These are phyloP conservation scores for Wickerhamomyces sydowiorum DNA, from an alignment of 805 yeast species.

Conservation along the genomic window DNA sequence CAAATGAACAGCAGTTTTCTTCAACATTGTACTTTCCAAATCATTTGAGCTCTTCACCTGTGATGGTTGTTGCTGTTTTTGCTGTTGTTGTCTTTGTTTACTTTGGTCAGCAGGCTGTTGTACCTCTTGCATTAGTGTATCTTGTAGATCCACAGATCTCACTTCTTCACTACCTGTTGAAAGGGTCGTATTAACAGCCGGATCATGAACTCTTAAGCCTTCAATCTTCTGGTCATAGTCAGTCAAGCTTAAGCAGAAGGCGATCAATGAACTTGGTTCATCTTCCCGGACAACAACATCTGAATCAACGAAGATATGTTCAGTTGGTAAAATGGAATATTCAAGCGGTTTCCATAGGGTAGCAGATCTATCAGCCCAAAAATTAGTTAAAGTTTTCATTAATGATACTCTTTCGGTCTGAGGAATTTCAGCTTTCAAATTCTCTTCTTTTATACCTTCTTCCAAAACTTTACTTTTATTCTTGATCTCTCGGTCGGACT, in stretches of 20 bases:
- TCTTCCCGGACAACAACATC: constrained; percentile 92
- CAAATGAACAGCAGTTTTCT: constrained; percentile 82
- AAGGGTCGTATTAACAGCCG: too few relatives aligned
- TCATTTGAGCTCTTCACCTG: constrained; percentile 3
- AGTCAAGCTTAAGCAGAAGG: constrained; percentile 81
- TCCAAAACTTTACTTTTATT: constrained; percentile 8
- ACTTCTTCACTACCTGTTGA: neutral
- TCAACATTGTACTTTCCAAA: constrained; percentile 68
- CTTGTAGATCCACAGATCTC: too few relatives aligned
- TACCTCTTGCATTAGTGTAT: too few relatives aligned
- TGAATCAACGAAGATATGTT: constrained; percentile 90
- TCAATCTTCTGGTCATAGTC: constrained; percentile 70
- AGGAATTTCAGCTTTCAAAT: constrained; percentile 18
- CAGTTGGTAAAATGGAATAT: constrained; percentile 72
- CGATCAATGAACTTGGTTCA: constrained; percentile 92
- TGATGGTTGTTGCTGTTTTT: too few relatives aligned
- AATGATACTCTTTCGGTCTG: constrained; percentile 70
- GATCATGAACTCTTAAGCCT: constrained; percentile 11
- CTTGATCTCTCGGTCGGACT: constrained; percentile 1
- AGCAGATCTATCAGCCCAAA: constrained; percentile 98
- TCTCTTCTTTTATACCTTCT: constrained; percentile 12
- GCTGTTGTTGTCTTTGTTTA: too few relatives aligned
- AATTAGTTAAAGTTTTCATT: constrained; percentile 76
- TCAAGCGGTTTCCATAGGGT: constrained; percentile 90
- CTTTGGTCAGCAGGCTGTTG: too few relatives aligned